These are phyloP conservation scores for Pilaira anomala DNA, from an alignment of 192 early-diverging fungal genomes.

Conservation along the genomic window DNA sequence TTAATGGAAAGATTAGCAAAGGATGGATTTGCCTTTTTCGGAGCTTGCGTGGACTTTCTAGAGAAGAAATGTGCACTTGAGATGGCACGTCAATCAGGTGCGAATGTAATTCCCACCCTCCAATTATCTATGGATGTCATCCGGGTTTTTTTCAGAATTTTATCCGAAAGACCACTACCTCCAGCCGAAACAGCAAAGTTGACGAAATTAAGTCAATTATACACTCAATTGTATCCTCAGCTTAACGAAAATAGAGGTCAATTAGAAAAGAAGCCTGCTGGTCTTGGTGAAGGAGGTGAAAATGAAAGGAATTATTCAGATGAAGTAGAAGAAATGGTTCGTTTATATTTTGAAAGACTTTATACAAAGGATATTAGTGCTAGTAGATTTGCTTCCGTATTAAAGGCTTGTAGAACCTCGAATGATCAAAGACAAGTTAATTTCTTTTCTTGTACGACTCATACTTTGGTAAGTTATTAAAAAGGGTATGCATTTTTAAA, in stretches of 20 bases:
- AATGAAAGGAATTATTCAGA: constrained; percentile 49
- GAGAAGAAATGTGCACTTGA: constrained; percentile 58
- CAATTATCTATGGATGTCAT: constrained; percentile 66
- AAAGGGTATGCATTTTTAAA: too few species aligned
- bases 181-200: constrained; percentile 54
- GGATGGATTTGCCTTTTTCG: constrained; percentile 59
- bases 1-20: constrained; percentile 60
- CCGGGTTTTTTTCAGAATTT: constrained; percentile 60
- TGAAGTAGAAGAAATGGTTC: constrained; percentile 73
- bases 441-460: constrained; percentile 82
- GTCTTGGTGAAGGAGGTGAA: background rate
- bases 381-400: constrained; percentile 76
- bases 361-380: constrained; percentile 77
- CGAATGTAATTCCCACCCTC: constrained; percentile 36
- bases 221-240: constrained; percentile 45
- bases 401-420: constrained; percentile 79
- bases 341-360: constrained; percentile 67
- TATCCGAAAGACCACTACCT: constrained; percentile 56
- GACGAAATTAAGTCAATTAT: constrained; percentile 47
- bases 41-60: constrained; percentile 75
- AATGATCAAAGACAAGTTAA: constrained; percentile 67
- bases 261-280: constrained; percentile 37
- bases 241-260: constrained; percentile 34
- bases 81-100: constrained; percentile 39
- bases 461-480: constrained; percentile 55